Evolutionary conservation across 177 flowering plant species (phyloP).

Genomic region (Vitis hybrid): DNA sequence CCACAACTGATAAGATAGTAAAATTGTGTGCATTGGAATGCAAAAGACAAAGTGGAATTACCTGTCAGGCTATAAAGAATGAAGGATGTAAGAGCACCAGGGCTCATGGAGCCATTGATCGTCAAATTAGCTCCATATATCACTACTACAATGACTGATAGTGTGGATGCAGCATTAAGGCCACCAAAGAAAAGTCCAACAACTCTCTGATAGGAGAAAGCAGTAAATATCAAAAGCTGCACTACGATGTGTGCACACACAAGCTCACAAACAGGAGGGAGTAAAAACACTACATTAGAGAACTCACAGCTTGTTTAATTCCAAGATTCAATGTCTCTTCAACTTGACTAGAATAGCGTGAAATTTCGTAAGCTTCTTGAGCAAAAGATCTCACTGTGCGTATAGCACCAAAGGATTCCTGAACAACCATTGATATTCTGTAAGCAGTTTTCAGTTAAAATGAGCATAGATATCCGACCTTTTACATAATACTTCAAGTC

Average conservation of each 20-base stretch:
- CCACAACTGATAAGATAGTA: too few species aligned
- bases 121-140: slow-evolving; percentile 92
- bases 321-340: slow-evolving; percentile 91
- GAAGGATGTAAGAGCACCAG: slow-evolving; percentile 92
- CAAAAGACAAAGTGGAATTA: slow-evolving; percentile 13
- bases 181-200: slow-evolving; percentile 90
- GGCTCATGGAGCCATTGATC: slow-evolving; percentile 77
- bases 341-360: slow-evolving; percentile 83
- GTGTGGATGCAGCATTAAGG: slow-evolving; percentile 85
- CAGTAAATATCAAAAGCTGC: slow-evolving; percentile 5
- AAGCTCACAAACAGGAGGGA: background rate
- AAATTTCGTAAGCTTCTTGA: slow-evolving; percentile 76
- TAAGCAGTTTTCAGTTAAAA: too few species aligned
- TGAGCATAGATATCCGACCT: too few species aligned
- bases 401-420: slow-evolving; percentile 98
- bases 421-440: background rate
- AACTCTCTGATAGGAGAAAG: slow-evolving; percentile 57
- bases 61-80: slow-evolving; percentile 95
- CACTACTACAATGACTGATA: slow-evolving; percentile 86
- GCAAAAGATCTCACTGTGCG: slow-evolving; percentile 98
- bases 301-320: slow-evolving; percentile 89
- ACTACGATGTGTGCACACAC: background rate
- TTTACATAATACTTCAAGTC: too few species aligned
- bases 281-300: background rate
- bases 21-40: too few species aligned